A percentile compares a stretch with the other conserved stretches of the same genome.
Evolutionary conservation across 208 protist species (phyloP).

Genomic region (Leishmania martiniquensis): DNA sequence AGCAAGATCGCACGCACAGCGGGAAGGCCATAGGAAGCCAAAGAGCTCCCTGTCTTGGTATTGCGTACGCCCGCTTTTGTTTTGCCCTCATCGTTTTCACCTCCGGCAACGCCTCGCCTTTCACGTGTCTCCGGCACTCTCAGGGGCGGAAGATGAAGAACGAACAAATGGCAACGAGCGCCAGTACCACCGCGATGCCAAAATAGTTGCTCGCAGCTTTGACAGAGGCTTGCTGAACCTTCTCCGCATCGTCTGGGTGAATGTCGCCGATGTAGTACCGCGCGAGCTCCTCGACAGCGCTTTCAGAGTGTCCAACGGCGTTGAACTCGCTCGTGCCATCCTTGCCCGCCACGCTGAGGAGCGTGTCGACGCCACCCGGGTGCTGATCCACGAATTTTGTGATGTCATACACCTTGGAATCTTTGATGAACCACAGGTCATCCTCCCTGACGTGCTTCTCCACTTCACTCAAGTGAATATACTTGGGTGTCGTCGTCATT

Average conservation of each 20-base stretch:
- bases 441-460: slow-evolving; percentile 62
- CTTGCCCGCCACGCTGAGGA: slow-evolving; percentile 81
- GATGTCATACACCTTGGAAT: slow-evolving; percentile 89
- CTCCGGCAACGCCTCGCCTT: neutral
- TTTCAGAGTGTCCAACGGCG: slow-evolving; percentile 74
- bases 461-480: slow-evolving; percentile 66
- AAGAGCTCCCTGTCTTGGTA: neutral
- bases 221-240: slow-evolving; percentile 32
- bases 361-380: slow-evolving; percentile 89
- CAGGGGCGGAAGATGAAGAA: slow-evolving; percentile 66
- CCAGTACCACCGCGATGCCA: slow-evolving; percentile 41
- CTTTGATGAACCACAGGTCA: slow-evolving; percentile 84
- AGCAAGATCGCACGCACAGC: slow-evolving; percentile 5
- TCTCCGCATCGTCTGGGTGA: slow-evolving; percentile 54
- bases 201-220: slow-evolving; percentile 42
- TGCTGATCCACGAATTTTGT: slow-evolving; percentile 88
- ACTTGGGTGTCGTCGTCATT: slow-evolving; percentile 18
- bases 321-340: slow-evolving; percentile 89
- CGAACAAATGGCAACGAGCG: slow-evolving; percentile 44
- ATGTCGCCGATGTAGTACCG: slow-evolving; percentile 85
- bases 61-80: neutral
- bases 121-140: neutral
- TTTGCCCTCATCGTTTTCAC: neutral
- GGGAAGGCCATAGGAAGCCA: neutral
- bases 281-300: slow-evolving; percentile 63